A percentile compares a stretch with the other conserved stretches of the same genome.
phyloP scores from a whole-genome alignment of 257 asterid species.

The Handroanthus guayacan region DNA sequence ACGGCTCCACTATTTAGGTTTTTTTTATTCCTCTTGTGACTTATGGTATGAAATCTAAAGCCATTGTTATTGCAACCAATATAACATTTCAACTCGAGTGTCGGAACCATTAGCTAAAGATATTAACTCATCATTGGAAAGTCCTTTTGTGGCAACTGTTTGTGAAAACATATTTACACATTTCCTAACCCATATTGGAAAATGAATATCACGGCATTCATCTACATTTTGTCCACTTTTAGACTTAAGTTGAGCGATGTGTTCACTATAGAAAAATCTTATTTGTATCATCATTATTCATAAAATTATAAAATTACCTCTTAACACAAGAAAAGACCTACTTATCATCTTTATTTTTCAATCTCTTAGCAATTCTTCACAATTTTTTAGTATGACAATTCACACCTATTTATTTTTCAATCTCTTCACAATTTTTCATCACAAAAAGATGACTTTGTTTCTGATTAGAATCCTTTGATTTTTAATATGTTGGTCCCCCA shows the following conservation, averaged over 20 bases:
- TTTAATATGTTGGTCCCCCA: background rate
- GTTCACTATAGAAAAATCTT: no score
- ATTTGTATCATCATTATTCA: no score
- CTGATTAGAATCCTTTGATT: background rate
- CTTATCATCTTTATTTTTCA: background rate
- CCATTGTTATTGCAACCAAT: constrained; percentile 8
- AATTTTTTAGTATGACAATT: no score
- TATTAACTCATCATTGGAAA: no score
- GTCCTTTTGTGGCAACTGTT: no score
- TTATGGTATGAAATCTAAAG: background rate
- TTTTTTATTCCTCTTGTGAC: background rate
- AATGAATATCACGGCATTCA: no score
- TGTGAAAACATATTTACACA: no score
- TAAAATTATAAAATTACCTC: no score
- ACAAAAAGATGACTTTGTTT: background rate
- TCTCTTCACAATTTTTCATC: constrained; percentile 3
- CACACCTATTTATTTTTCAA: background rate
- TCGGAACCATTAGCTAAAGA: background rate
- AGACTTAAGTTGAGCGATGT: no score
- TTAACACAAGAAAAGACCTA: no score
- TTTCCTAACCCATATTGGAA: no score
- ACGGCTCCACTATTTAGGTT: background rate
- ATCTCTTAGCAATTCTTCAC: constrained; percentile 4
- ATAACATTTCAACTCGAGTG: background rate
- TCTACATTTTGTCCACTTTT: no score